A percentile compares a stretch with the other conserved stretches of the same genome.
These are phyloP conservation scores for Lactifluus echinatus DNA, from an alignment of 768 basidiomycete genomes.

Conservation along the genomic window DNA sequence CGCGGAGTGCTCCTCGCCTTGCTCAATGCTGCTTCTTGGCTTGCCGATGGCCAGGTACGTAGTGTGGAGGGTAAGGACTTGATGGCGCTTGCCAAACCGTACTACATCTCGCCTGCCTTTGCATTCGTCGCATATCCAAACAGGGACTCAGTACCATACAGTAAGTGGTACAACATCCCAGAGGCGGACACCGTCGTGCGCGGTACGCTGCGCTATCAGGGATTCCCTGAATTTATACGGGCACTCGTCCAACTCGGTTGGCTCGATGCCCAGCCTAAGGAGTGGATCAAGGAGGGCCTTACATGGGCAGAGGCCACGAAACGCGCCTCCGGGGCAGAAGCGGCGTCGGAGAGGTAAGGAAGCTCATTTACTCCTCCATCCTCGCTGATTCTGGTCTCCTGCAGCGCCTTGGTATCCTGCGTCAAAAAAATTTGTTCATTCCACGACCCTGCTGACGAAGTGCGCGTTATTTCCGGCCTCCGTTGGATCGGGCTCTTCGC, in stretches of 20 bases:
- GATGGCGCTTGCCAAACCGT: too few species aligned
- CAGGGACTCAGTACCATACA: slow-evolving; percentile 86
- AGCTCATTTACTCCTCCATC: too few species aligned
- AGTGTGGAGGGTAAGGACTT: too few species aligned
- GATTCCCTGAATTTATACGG: slow-evolving; percentile 92
- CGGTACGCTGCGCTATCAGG: slow-evolving; percentile 90
- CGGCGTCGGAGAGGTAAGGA: slow-evolving; percentile 56
- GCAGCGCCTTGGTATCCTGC: slow-evolving; percentile 63
- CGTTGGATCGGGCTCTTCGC: slow-evolving; percentile 95
- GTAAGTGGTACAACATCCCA: slow-evolving; percentile 84
- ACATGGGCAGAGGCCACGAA: slow-evolving; percentile 83
- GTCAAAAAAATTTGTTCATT: slow-evolving; percentile 66
- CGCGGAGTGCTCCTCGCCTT: slow-evolving; percentile 93
- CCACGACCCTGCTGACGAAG: slow-evolving; percentile 58
- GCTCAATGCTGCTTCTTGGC: slow-evolving; percentile 81
- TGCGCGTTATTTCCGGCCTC: slow-evolving; percentile 80
- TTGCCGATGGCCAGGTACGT: too few species aligned
- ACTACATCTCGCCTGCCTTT: too few species aligned
- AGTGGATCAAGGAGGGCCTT: slow-evolving; percentile 64
- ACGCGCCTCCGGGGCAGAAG: slow-evolving; percentile 59
- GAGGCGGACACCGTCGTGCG: slow-evolving; percentile 90
- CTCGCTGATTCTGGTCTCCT: neutral
- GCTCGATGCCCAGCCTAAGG: slow-evolving; percentile 67
- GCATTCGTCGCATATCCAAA: slow-evolving; percentile 98
- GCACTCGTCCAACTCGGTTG: slow-evolving; percentile 83